Evolutionary conservation across 345 rosid genomes (phyloP).

Genomic region (Psidium friedrichsthalianum): DNA sequence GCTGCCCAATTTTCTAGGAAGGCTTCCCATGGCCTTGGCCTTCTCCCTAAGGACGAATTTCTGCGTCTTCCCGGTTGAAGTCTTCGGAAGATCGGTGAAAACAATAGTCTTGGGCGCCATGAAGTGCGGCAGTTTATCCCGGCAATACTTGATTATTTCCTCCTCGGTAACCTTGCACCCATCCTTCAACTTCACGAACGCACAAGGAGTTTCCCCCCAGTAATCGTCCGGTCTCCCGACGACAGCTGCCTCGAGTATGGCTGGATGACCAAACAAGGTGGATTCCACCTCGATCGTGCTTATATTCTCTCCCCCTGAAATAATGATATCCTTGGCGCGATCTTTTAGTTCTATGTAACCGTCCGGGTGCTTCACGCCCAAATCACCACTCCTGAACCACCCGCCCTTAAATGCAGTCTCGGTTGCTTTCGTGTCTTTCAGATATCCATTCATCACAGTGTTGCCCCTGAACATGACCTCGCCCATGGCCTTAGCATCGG

Average conservation of each 20-base stretch:
- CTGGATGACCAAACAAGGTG: conserved; percentile 52
- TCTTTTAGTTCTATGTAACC: conserved; percentile 71
- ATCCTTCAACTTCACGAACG: conserved; percentile 38
- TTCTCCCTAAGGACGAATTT: conserved; percentile 44
- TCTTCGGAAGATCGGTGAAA: conserved; percentile 63
- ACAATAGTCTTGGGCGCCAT: conserved; percentile 64
- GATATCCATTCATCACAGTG: conserved; percentile 73
- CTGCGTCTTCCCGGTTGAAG: conserved; percentile 68
- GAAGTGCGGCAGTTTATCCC: conserved; percentile 38
- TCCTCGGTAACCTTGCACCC: conserved; percentile 22
- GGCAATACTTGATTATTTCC: conserved; percentile 49
- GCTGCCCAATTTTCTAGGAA: conserved; percentile 35
- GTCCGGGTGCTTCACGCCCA: conserved; percentile 60
- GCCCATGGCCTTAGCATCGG: conserved; percentile 56
- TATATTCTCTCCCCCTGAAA: conserved; percentile 74
- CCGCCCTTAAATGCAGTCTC: conserved; percentile 53
- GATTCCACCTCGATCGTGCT: conserved; percentile 68
- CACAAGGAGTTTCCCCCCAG: conserved; percentile 83
- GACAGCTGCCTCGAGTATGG: conserved; percentile 63
- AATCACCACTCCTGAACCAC: conserved; percentile 69
- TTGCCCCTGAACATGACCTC: conserved; percentile 75
- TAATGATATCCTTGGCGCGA: conserved; percentile 60
- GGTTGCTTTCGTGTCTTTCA: conserved; percentile 53
- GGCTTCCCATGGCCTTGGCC: conserved; percentile 64
- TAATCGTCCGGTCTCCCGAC: conserved; percentile 59